Evolutionary conservation across 2,329 filamentous ascomycete species (phyloP).

Genomic region (Xylaria sp.): DNA sequence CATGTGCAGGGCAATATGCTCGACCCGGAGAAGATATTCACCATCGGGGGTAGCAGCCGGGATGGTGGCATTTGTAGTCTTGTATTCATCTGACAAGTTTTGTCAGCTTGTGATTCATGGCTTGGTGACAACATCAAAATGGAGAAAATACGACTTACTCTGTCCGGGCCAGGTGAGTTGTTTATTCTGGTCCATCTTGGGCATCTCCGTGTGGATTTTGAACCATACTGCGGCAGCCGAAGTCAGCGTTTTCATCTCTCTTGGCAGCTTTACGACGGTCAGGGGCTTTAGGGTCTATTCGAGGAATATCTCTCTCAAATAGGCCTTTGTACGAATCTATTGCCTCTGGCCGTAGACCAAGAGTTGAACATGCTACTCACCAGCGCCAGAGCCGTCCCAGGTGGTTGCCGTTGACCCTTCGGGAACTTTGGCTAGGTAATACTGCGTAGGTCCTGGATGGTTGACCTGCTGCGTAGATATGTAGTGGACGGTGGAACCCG

Average conservation of each 20-base stretch:
- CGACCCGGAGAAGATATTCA: conserved; percentile 45
- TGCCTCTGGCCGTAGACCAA: too few relatives aligned
- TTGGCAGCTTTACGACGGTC: not conserved
- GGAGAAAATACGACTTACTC: conserved; percentile 30
- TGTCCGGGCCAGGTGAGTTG: conserved; percentile 46
- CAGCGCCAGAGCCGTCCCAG: conserved; percentile 41
- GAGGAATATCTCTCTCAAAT: not conserved
- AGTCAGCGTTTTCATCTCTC: not conserved
- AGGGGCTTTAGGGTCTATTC: not conserved
- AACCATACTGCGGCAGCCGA: conserved; percentile 36
- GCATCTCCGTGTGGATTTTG: conserved; percentile 43
- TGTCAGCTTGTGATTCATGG: not conserved
- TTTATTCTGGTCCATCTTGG: conserved; percentile 50
- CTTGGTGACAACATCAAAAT: not conserved
- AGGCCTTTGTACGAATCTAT: not conserved
- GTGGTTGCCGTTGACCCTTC: conserved; percentile 36
- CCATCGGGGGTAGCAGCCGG: conserved; percentile 39
- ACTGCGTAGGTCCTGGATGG: conserved; percentile 45
- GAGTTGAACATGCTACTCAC: not conserved
- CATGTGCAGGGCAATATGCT: conserved; percentile 45
- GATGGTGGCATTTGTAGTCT: conserved; percentile 39
- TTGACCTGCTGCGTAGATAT: conserved; percentile 42
- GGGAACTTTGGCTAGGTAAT: conserved; percentile 44
- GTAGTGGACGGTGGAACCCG: conserved; percentile 40
- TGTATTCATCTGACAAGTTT: conserved; percentile 35